Evolutionary conservation across 805 yeast genomes (phyloP), one percentile per base, ranked within the genome.

Genomic region (Saccharomycopsis sp.): DNA sequence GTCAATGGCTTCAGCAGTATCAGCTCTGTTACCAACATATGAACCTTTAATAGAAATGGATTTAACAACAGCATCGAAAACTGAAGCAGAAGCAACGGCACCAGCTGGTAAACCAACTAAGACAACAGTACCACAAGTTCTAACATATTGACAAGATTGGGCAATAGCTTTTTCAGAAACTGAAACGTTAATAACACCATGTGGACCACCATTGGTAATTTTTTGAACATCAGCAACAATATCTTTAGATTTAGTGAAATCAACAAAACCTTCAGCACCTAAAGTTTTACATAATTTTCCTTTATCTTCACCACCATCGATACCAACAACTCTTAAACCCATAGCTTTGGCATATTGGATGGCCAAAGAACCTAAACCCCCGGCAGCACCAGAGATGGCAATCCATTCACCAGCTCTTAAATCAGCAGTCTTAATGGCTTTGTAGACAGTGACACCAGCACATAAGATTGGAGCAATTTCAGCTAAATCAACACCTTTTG

Each of bases 1-100:
- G n/a, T n/a, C n/a, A n/a, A n/a, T n/a, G n/a, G n/a, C n/a, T n/a
- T n/a, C n/a, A n/a, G n/a, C n/a, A n/a, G n/a, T n/a, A n/a, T n/a
- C n/a, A 79, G 81, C 80, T 65, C 94, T 79, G 76, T 82, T 82
- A 54, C 94, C 95, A 48, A 84, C 94, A 57, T n/a, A n/a, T n/a
- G n/a, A n/a, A n/a, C n/a, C n/a, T n/a, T n/a, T n/a, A n/a, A n/a
- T n/a, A n/a, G n/a, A n/a, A n/a, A n/a, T n/a, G n/a, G n/a, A n/a
- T n/a, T n/a, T n/a, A n/a, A n/a, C n/a, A n/a, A n/a, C n/a, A 39
- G 81, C 75, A 49, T 69, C 66, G 67, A 83, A 79, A 41, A 85
- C 85, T 42, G 74, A 71, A 31, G 86, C 74, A 51, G 69, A 67
- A 54, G 76, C 73, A 60, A 73, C 71, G 48, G 89, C 89, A 53